Evolutionary conservation across 306 rosid species (phyloP), one percentile per base, ranked within the genome.

Genomic region (Malus fusca): DNA sequence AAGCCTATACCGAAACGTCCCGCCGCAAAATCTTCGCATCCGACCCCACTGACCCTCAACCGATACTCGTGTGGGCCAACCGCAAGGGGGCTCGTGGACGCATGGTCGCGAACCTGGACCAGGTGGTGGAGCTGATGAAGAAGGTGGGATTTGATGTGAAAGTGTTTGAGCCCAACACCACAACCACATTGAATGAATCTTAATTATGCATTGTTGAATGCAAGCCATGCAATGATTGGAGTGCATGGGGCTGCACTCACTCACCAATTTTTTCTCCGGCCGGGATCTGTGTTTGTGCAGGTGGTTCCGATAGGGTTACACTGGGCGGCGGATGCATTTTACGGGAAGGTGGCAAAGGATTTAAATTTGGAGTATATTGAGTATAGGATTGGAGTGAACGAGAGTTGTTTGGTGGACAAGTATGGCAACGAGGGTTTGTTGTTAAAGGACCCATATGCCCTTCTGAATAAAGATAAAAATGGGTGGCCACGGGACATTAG

Each of bases 201-300:
- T 84, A 26, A 26, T 26, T 26, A 58, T 48, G 64, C 46, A 51
- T 2, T 81, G 44, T 13, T 85, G 15, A 82, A 85, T 42, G 37
- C 70, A 3, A 83, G 86, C 48, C 76, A 89, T 66, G 89, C 52
- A 3, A 9, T 87, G 75, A 37, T 88, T 6, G 92, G 91, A 4
- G 84, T 90, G 2, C 96, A 88, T 48, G 90, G 96, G 2, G 87
- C 85, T 0, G 90, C 83, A 4, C 68, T 88, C 12, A 90, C 95
- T 18, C 82, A 86, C 69, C 51, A 55, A 0, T 30, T 88, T 70
- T 88, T 90, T 68, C 66, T 85, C 0, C 48, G 79, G 46, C 64
- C 73, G 2, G 88, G 91, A 0, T 75, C 84, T 0, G 64, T 81
- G 21, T n/a, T 80, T 67, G 11, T 88, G 14, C 91, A 88, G 15